Percentiles rank a stretch among this genome's conserved stretches.
Evolutionary conservation across 192 early-diverging fungal species (phyloP).

Genomic region (Dispira parvispora): DNA sequence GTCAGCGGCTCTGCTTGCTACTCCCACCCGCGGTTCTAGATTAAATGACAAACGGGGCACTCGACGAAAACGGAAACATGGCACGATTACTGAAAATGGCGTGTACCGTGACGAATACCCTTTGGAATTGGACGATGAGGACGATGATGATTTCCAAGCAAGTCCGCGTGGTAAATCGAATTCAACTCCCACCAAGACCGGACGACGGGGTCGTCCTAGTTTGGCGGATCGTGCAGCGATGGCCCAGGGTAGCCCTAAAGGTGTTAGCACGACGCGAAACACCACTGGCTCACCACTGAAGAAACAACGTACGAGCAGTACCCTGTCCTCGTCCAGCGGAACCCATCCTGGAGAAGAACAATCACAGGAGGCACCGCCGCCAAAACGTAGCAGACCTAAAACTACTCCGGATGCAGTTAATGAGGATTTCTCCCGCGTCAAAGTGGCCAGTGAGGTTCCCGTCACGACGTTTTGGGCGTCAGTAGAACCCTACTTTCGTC

Average conservation of each 20-base stretch:
- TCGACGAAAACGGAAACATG: slow-evolving; percentile 5
- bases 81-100: not conserved
- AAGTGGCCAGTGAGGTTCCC: slow-evolving; percentile 67
- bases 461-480: slow-evolving; percentile 66
- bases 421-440: slow-evolving; percentile 47
- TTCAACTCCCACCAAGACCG: too few species aligned
- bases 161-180: not conserved
- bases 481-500: slow-evolving; percentile 70
- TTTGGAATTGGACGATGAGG: not conserved
- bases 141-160: slow-evolving; percentile 3
- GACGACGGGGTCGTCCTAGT: too few species aligned
- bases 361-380: not conserved
- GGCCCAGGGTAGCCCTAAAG: not conserved
- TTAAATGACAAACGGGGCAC: not conserved
- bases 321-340: not conserved
- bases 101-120: too few species aligned
- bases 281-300: not conserved
- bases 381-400: not conserved
- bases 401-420: slow-evolving; percentile 15
- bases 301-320: not conserved
- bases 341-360: not conserved
- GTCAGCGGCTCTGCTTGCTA: not conserved
- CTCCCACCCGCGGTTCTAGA: not conserved
- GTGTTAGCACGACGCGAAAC: not conserved
- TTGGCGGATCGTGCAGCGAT: too few species aligned